phyloP scores from a whole-genome alignment of 1,284 basidiomycete genomes.

The Taiwanofungus camphoratus region DNA sequence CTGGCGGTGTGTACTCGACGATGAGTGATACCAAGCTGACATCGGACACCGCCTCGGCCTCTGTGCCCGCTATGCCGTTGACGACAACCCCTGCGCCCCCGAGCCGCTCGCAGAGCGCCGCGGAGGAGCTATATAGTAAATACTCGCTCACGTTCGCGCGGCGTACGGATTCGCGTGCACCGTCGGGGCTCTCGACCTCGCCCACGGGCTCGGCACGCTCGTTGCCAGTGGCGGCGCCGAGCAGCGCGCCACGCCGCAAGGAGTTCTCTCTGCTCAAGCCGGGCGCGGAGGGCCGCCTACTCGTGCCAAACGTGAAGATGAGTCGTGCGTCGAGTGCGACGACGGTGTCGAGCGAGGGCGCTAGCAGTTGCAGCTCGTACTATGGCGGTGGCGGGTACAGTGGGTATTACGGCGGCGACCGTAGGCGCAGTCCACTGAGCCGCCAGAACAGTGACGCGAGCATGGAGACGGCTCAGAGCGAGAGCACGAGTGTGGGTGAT shows the following conservation, averaged over 20 bases:
- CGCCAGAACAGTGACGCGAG: slow-evolving; percentile 29
- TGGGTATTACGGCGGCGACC: neutral
- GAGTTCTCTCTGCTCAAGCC: slow-evolving; percentile 49
- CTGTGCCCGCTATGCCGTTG: slow-evolving; percentile 12
- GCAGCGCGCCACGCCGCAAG: slow-evolving; percentile 13
- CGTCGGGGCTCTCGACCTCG: slow-evolving; percentile 29
- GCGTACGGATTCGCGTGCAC: slow-evolving; percentile 44
- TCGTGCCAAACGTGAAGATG: slow-evolving; percentile 61
- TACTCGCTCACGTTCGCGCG: slow-evolving; percentile 47
- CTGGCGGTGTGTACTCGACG: slow-evolving; percentile 44
- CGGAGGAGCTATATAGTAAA: slow-evolving; percentile 45
- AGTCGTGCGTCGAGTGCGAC: slow-evolving; percentile 27
- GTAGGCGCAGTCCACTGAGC: slow-evolving; percentile 36
- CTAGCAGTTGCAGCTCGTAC: slow-evolving; percentile 19
- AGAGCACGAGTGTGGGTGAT: slow-evolving; percentile 21
- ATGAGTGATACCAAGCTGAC: slow-evolving; percentile 29
- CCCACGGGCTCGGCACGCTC: slow-evolving; percentile 28
- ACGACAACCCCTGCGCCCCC: slow-evolving; percentile 12
- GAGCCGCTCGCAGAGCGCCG: slow-evolving; percentile 21
- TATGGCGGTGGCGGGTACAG: slow-evolving; percentile 11
- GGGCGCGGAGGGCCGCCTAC: slow-evolving; percentile 56
- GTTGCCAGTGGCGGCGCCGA: slow-evolving; percentile 21
- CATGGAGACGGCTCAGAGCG: slow-evolving; percentile 8
- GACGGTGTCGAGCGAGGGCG: slow-evolving; percentile 22
- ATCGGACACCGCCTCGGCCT: slow-evolving; percentile 20